phyloP scores from a whole-genome alignment of 805 yeast species.

The Wickerhamiella alocasiicola region DNA sequence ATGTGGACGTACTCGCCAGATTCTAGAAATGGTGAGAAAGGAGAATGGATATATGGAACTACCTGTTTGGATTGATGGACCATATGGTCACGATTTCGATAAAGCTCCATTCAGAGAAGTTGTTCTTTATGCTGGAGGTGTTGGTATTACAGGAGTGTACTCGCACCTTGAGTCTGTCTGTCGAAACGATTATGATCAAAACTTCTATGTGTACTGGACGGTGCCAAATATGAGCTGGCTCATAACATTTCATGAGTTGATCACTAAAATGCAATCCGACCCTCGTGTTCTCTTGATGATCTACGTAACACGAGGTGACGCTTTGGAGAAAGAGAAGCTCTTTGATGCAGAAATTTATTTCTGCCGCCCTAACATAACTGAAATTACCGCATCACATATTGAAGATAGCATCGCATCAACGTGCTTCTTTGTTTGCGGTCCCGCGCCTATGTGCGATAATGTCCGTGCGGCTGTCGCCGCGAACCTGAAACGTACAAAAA shows the following conservation, averaged over 20 bases:
- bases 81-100: slow-evolving; percentile 34
- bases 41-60: slow-evolving; percentile 18
- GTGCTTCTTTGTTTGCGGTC: slow-evolving; percentile 16
- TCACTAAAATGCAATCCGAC: slow-evolving; percentile 24
- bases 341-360: neutral
- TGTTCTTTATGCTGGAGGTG: slow-evolving; percentile 44
- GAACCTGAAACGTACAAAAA: slow-evolving; percentile 7
- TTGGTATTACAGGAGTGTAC: slow-evolving; percentile 47
- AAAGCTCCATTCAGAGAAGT: slow-evolving; percentile 30
- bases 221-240: slow-evolving; percentile 42
- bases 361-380: slow-evolving; percentile 9
- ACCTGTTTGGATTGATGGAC: slow-evolving; percentile 42
- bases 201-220: slow-evolving; percentile 47
- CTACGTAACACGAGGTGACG: slow-evolving; percentile 5
- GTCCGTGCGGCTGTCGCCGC: slow-evolving; percentile 14
- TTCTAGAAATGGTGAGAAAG: slow-evolving; percentile 28
- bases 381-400: slow-evolving; percentile 9
- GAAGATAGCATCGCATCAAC: slow-evolving; percentile 11
- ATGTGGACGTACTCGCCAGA: slow-evolving; percentile 39
- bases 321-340: neutral
- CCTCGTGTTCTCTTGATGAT: slow-evolving; percentile 6
- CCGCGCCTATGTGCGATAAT: slow-evolving; percentile 12
- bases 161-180: slow-evolving; percentile 9
- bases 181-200: slow-evolving; percentile 11
- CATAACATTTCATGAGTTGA: slow-evolving; percentile 35